Conservation (phyloP, 768 basidiomycete species). For the Rhodotorula diobovata region DNA sequence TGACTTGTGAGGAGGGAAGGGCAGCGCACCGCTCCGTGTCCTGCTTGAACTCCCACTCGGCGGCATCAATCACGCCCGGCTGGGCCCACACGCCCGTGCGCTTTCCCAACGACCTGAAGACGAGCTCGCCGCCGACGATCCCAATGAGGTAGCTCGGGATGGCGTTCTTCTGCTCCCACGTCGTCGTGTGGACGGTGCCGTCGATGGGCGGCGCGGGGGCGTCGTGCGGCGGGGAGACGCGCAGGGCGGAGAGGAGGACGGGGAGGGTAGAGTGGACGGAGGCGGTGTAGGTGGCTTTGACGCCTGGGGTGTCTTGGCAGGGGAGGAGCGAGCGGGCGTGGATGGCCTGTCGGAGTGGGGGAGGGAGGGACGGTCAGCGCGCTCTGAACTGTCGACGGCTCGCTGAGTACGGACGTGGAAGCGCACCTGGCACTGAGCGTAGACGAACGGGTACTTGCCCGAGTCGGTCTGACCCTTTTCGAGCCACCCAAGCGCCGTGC, state of each 20-base stretch:
- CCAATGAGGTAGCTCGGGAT: slow-evolving; percentile 92
- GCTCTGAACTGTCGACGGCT: no score
- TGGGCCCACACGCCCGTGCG: slow-evolving; percentile 94
- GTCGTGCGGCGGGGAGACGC: slow-evolving; percentile 62
- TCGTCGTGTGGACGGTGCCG: slow-evolving; percentile 21
- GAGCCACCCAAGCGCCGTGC: slow-evolving; percentile 82
- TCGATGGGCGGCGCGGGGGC: slow-evolving; percentile 41
- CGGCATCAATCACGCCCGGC: slow-evolving; percentile 69
- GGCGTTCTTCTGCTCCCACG: slow-evolving; percentile 60
- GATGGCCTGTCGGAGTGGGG: slow-evolving; percentile 16
- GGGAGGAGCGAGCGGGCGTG: slow-evolving; percentile 27
- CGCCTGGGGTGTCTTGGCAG: slow-evolving; percentile 69
- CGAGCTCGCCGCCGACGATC: slow-evolving; percentile 77
- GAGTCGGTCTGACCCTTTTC: slow-evolving; percentile 59
- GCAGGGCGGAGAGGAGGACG: slow-evolving; percentile 75
- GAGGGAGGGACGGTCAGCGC: not conserved
- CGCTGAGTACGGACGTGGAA: slow-evolving; percentile 60
- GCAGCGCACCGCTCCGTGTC: slow-evolving; percentile 66
- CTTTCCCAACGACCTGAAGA: slow-evolving; percentile 60
- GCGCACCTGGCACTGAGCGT: slow-evolving; percentile 64
- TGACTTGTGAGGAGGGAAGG: not conserved
- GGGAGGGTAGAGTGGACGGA: slow-evolving; percentile 72
- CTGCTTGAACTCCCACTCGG: slow-evolving; percentile 81
- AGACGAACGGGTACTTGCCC: slow-evolving; percentile 68
- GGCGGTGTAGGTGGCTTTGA: slow-evolving; percentile 89